Evolutionary conservation across 225 moss, liverwort and hornwort genomes (phyloP).

Genomic region (Marchantia polymorpha): DNA sequence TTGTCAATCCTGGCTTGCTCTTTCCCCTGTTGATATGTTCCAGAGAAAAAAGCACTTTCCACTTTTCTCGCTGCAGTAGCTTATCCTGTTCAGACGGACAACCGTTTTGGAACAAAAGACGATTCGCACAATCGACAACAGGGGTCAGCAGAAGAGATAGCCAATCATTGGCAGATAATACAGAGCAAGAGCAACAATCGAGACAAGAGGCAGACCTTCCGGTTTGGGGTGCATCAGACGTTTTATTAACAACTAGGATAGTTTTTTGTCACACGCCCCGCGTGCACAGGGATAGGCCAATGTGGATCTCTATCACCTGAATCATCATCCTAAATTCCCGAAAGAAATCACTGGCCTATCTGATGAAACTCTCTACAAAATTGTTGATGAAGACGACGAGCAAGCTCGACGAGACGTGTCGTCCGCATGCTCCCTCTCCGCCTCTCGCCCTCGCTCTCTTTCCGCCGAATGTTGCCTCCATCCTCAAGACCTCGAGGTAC

Average conservation of each 20-base stretch:
- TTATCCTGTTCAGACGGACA: no score
- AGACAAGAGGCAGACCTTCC: no score
- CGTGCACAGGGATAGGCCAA: conserved; percentile 39
- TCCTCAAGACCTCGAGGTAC: conserved; percentile 8
- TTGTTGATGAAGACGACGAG: not conserved
- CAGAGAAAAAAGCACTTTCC: no score
- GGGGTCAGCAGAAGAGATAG: no score
- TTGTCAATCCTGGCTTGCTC: no score
- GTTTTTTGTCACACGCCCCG: conserved; percentile 25
- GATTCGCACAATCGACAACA: no score
- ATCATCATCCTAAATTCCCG: not conserved
- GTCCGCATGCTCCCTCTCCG: not conserved
- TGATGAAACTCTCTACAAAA: conserved; percentile 18
- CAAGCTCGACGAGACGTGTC: not conserved
- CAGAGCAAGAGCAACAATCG: no score
- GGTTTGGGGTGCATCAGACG: conserved; percentile 27
- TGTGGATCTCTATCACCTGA: conserved; percentile 33
- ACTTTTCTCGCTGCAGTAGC: no score
- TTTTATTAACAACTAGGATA: conserved; percentile 22
- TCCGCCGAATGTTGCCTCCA: conserved; percentile 2
- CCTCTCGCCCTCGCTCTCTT: not conserved
- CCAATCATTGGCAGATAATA: no score
- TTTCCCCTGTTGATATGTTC: no score
- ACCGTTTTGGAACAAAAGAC: no score
- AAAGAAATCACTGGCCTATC: conserved; percentile 26